phyloP scores from a whole-genome alignment of 2,329 filamentous ascomycete genomes.

The Dactylellina drechsleri region DNA sequence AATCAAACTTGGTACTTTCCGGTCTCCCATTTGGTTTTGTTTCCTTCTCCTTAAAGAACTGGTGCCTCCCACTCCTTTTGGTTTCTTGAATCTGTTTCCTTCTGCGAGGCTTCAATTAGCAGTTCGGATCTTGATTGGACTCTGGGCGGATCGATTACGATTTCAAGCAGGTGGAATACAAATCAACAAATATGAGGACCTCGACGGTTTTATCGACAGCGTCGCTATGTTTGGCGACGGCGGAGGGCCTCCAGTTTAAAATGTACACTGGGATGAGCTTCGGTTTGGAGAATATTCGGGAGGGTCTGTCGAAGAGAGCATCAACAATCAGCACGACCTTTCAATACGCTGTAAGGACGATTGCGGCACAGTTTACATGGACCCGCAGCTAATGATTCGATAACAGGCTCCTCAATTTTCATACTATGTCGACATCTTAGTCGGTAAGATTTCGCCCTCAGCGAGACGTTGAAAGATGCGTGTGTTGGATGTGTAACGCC shows the following conservation, averaged over 20 bases:
- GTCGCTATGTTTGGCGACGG: conserved; percentile 45
- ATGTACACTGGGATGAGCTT: conserved; percentile 24
- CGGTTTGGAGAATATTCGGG: conserved; percentile 18
- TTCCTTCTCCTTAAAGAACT: conserved; percentile 41
- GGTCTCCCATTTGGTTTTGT: conserved; percentile 14
- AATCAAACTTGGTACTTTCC: conserved; percentile 20
- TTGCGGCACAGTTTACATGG: neutral
- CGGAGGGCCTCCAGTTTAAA: conserved; percentile 51
- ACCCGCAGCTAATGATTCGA: conserved; percentile 16
- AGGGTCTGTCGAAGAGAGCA: conserved; percentile 34
- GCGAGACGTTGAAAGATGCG: neutral
- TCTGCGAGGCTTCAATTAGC: conserved; percentile 25
- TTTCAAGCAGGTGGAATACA: conserved; percentile 16
- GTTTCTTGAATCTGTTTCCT: conserved; percentile 33
- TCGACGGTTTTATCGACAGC: conserved; percentile 38
- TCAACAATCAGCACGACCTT: conserved; percentile 47
- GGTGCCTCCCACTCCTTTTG: conserved; percentile 43
- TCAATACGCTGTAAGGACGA: conserved; percentile 46
- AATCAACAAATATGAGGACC: conserved; percentile 40
- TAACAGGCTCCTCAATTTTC: conserved; percentile 51
- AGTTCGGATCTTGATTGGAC: conserved; percentile 29
- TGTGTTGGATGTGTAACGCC: conserved; percentile 32
- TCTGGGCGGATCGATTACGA: conserved; percentile 29
- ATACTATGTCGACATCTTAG: conserved; percentile 51
- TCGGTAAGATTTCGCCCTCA: conserved; percentile 31